Evolutionary conservation across 805 yeast species (phyloP).

Genomic region (Candida quercuum): DNA sequence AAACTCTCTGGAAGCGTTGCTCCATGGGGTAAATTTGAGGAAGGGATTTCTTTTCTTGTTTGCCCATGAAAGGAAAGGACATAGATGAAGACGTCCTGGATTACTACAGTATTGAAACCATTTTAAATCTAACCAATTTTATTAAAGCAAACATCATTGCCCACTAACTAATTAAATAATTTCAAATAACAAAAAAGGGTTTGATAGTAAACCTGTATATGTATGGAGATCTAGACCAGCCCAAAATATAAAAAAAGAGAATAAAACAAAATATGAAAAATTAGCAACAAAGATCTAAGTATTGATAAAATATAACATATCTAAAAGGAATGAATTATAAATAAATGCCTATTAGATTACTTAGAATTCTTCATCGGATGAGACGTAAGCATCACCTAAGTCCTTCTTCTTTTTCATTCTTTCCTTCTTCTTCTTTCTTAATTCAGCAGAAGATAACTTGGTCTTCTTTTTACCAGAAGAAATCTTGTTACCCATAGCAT

Average conservation of each 20-base stretch:
- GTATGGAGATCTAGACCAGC: neutral
- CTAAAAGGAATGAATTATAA: no score
- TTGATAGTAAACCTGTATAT: neutral
- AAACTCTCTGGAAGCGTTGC: no score
- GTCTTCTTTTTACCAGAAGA: slow-evolving; percentile 92
- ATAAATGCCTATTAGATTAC: no score
- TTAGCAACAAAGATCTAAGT: neutral
- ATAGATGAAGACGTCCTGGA: no score
- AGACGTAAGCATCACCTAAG: slow-evolving; percentile 98
- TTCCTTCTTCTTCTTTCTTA: slow-evolving; percentile 99
- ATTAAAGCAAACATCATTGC: neutral
- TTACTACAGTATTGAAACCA: no score
- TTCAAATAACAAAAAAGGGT: neutral
- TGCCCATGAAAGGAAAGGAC: no score
- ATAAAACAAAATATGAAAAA: neutral
- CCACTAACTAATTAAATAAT: neutral
- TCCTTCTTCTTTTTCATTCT: slow-evolving; percentile 99
- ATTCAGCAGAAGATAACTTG: slow-evolving; percentile 97
- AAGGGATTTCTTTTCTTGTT: no score
- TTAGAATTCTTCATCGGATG: slow-evolving; percentile 89
- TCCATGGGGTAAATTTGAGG: no score
- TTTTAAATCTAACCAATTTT: slow-evolving; percentile 1
- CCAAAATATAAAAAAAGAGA: neutral
- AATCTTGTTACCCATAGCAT: slow-evolving; percentile 99
- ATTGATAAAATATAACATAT: neutral